Conservation (phyloP, 495 filamentous ascomycete species). For the Evansstolkia leycettana region DNA sequence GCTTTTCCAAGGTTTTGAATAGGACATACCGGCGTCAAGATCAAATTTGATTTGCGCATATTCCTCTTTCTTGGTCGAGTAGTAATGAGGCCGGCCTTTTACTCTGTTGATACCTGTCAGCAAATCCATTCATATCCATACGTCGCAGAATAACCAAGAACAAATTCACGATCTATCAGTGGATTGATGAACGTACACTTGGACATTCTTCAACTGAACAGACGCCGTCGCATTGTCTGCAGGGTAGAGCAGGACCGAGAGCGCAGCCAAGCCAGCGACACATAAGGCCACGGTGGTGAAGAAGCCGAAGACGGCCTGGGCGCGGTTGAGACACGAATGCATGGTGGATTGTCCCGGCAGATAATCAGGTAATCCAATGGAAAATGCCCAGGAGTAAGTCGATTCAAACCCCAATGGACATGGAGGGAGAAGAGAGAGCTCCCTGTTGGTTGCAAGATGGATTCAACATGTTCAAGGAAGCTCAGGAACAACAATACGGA, state of each 20-base stretch:
- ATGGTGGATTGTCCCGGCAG: constrained; percentile 35
- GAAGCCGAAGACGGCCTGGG: constrained; percentile 92
- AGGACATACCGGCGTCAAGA: constrained; percentile 52
- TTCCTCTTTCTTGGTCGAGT: constrained; percentile 82
- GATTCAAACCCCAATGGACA: no score
- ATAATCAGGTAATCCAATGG: no score
- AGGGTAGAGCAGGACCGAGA: constrained; percentile 61
- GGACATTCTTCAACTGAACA: constrained; percentile 63
- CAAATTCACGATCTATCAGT: no score
- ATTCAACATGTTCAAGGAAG: no score
- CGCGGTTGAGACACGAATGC: constrained; percentile 74
- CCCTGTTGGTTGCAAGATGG: no score
- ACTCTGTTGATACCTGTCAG: constrained; percentile 38
- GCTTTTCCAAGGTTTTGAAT: no score
- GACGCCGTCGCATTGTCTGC: constrained; percentile 48
- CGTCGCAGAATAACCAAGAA: no score
- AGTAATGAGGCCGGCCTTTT: constrained; percentile 85
- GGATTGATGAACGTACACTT: constrained; percentile 58
- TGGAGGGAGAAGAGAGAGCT: no score
- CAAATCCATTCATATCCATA: neutral
- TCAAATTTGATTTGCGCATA: constrained; percentile 91
- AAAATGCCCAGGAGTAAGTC: no score
- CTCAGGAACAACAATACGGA: no score
- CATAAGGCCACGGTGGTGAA: constrained; percentile 88
- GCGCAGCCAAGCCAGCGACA: constrained; percentile 65